Base-by-base conservation (phyloP, 208 protist species). In the Phytomonas sp. region DNA sequence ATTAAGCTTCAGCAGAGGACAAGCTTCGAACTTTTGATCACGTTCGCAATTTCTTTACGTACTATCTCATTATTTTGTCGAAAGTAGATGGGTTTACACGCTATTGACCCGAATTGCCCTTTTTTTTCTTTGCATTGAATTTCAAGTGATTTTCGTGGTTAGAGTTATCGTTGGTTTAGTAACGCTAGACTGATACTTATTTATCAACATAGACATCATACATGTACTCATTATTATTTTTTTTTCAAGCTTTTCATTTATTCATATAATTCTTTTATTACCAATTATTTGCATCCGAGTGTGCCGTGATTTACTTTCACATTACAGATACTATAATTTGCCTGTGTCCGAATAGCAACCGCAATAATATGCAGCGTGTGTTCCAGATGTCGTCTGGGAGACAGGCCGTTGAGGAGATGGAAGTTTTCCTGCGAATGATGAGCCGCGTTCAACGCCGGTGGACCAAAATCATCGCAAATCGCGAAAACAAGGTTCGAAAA, bases 401-500 rank as follows among this genome's bases (percentile, higher is more conserved):
- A 49, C 80, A 78, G 32, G 83, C 82, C 2, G 76, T 86, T 10
- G 80, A 78, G 64, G 89, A 92, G 72, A 67, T 92, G 26, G 75
- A 78, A n/a, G 86, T 94, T 32, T 91, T 84, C 67, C 65, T 92
- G 59, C 84, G 87, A 31, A 72, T 78, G 32, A 82, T 89, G 74
- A 72, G 70, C 29, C 61, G 76, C 23, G 81, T 87, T 0, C 80
- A 91, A 74, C 82, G 84, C 12, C 77, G 76, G 4, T 94, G 89
- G 89, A 69, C 72, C 29, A 79, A 81, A 40, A 76, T 78, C 59
- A 88, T 94, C 40, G 75, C 77, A 8, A 56, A 70, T 11, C 77
- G 87, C 36, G 89, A 94, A 74, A 89, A 60, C 19, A 72, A 89
- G 30, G 84, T 94, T 14, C 86, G 89, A 19, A 70, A 81, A 2